phyloP scores from a whole-genome alignment of 169 alveolate genomes.

The Eimeria necatrix region DNA sequence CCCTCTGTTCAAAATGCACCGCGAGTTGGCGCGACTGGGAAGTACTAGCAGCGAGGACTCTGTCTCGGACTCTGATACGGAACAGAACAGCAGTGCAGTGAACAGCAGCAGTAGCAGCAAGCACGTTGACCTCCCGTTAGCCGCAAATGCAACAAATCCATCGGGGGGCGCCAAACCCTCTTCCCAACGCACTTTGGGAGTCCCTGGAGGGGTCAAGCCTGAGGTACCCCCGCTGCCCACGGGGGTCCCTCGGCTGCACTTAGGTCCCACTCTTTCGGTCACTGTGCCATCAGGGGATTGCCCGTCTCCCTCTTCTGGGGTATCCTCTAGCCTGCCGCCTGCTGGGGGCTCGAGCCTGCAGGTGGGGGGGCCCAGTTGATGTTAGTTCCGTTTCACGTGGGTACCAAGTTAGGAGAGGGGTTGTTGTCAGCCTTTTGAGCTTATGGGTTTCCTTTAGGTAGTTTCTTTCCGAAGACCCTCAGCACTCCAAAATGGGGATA shows the following conservation, averaged over 20 bases:
- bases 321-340: too few species aligned
- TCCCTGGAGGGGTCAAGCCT: neutral
- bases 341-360: too few species aligned
- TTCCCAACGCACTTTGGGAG: neutral
- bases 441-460: too few species aligned
- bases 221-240: neutral
- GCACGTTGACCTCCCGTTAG: neutral
- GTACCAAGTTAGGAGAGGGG: too few species aligned
- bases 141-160: too few species aligned
- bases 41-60: slow-evolving; percentile 73
- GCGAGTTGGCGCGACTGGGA: slow-evolving; percentile 61
- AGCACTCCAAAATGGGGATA: too few species aligned
- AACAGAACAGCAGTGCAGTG: slow-evolving; percentile 9
- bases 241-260: neutral
- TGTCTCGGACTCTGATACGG: slow-evolving; percentile 51
- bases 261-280: neutral
- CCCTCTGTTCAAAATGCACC: slow-evolving; percentile 70
- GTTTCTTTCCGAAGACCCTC: too few species aligned
- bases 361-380: too few species aligned
- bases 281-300: too few species aligned
- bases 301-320: too few species aligned
- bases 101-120: slow-evolving; percentile 15
- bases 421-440: too few species aligned
- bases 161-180: neutral
- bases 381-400: too few species aligned